A percentile compares a stretch with the other conserved stretches of the same genome.
Conservation (phyloP, 1,284 basidiomycete genomes). For the Cutaneotrichosporon dermatis region DNA sequence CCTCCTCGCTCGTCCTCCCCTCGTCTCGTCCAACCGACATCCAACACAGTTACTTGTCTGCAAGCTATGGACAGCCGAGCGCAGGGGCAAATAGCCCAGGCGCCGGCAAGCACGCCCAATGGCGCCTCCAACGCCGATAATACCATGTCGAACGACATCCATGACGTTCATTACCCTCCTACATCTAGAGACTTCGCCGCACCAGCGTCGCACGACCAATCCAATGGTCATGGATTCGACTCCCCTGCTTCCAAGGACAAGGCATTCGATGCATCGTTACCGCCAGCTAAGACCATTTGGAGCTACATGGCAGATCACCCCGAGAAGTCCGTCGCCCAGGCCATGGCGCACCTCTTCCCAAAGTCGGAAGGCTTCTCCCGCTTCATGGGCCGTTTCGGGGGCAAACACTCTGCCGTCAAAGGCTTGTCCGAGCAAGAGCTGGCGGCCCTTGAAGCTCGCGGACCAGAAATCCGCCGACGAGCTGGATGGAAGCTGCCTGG, state of each 20-base stretch:
- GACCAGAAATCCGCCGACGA: slow-evolving; percentile 30
- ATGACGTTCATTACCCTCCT: background rate
- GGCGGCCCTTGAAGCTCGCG: slow-evolving; percentile 30
- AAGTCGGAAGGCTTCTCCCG: slow-evolving; percentile 38
- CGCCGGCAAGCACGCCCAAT: background rate
- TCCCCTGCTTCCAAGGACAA: no score
- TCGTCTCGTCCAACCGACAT: background rate
- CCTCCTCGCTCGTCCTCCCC: no score
- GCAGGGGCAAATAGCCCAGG: background rate
- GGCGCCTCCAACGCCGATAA: no score
- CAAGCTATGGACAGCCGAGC: background rate
- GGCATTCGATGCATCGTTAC: no score
- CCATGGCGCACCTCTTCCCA: slow-evolving; percentile 39
- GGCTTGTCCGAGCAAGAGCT: slow-evolving; percentile 40
- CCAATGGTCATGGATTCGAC: background rate
- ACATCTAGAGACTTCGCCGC: background rate
- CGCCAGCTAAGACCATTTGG: slow-evolving; percentile 27
- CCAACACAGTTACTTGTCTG: background rate
- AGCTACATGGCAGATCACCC: slow-evolving; percentile 39
- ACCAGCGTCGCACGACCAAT: background rate
- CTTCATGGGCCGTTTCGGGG: slow-evolving; percentile 36
- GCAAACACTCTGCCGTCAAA: slow-evolving; percentile 46
- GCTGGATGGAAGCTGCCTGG: slow-evolving; percentile 46
- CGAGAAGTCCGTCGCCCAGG: slow-evolving; percentile 29
- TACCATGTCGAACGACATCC: no score